Evolutionary conservation across 129 eudicot genomes (phyloP), one percentile per base, ranked within the genome.

Genomic region (Flaveria trinervia): DNA sequence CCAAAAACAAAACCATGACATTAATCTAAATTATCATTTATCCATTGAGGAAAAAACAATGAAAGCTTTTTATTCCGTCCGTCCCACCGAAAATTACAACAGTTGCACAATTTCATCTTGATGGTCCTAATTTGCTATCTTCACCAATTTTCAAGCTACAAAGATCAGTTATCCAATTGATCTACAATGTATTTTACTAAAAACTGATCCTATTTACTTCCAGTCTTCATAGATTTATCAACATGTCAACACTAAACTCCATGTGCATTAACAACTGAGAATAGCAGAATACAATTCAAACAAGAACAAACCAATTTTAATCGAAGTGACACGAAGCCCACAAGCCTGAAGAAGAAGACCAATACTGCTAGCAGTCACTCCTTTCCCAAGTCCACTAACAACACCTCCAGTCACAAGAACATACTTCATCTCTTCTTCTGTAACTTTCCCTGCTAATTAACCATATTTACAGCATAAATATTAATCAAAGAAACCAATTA

Each of bases 281-380:
- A 73, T 44, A 28, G 46, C 54, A 18, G 17, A 10, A 28, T 45
- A 45, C 39, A 28, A 48, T n/a, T 44, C 9, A 75, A 59, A 46
- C 16, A 48, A 30, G 0, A 18, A 67, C 74, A 36, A 48, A 91
- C 97, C 97, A 61, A 91, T 91, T 75, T 91, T 91, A 28, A 91
- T 91, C 52, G 95, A 86, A 68, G 97, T 91, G 68, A 91, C 90
- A 43, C 97, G 87, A 79, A 88, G 94, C 2, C 97, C 97, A 18
- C 95, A 91, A 30, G 97, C 87, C 79, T 91, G 86, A 60, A 91
- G 97, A 84, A 91, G 88, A 61, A 91, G 92, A 43, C 97, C 97
- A 67, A 91, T 91, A 83, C 97, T 91, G 83, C 97, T 91, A 33
- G 97, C 97, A 79, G 97, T 91, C 64, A 91, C 97, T 46, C 97